phyloP scores from a whole-genome alignment of 176 grass and related monocot genomes.

The Phragmites australis region DNA sequence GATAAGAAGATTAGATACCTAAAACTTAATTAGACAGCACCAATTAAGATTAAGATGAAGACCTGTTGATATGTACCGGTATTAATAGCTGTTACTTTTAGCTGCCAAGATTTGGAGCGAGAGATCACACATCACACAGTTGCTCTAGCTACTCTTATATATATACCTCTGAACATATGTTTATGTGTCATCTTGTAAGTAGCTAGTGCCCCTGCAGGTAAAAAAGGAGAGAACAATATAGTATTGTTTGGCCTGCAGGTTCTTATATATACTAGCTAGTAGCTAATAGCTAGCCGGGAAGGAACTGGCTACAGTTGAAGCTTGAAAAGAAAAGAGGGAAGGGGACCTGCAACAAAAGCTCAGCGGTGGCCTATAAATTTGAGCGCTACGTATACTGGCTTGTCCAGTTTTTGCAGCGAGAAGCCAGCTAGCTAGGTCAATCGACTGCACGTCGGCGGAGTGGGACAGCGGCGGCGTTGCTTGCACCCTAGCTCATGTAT shows the following conservation, averaged over 20 bases:
- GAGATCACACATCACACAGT: not conserved
- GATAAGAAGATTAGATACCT: slow-evolving; percentile 14
- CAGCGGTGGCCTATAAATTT: slow-evolving; percentile 65
- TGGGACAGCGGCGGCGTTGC: slow-evolving; percentile 13
- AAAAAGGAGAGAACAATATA: slow-evolving; percentile 26
- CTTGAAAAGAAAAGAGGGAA: slow-evolving; percentile 12
- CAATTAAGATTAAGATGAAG: slow-evolving; percentile 37
- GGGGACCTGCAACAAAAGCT: slow-evolving; percentile 48
- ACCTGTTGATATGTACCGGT: slow-evolving; percentile 26
- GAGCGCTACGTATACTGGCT: slow-evolving; percentile 8
- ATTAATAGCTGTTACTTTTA: slow-evolving; percentile 50
- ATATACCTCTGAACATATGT: not conserved
- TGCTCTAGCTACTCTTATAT: not conserved
- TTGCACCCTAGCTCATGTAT: not conserved
- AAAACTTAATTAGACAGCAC: slow-evolving; percentile 44
- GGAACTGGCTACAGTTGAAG: slow-evolving; percentile 14
- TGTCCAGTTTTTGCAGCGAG: too few species aligned
- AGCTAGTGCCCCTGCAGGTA: not conserved
- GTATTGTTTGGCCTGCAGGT: not conserved
- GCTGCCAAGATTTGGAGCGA: slow-evolving; percentile 8
- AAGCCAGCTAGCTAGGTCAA: slow-evolving; percentile 27
- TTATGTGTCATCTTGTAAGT: slow-evolving; percentile 7
- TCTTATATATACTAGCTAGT: not conserved
- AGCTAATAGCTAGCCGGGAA: not conserved
- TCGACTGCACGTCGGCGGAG: slow-evolving; percentile 25